Conservation (phyloP, 192 early-diverging fungal species). For the Podila verticillata region DNA sequence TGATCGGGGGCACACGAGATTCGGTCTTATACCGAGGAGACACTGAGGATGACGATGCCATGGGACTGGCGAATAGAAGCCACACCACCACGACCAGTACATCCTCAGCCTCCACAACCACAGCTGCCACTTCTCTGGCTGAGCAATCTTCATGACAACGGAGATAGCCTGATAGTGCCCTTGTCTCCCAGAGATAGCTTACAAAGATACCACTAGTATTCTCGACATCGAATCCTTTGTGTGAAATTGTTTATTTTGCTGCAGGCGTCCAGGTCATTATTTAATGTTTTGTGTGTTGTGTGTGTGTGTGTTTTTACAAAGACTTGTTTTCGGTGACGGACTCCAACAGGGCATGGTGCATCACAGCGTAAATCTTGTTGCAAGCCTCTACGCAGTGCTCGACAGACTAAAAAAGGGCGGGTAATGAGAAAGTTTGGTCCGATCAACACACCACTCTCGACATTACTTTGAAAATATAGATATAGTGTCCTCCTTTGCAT, state of each 20-base stretch:
- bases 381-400: conserved; percentile 81
- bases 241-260: too few species aligned
- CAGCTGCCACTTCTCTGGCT: conserved; percentile 1
- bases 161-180: too few species aligned
- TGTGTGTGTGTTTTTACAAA: not conserved
- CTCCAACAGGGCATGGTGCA: conserved; percentile 67
- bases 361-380: conserved; percentile 77
- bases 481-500: too few species aligned
- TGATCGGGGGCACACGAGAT: conserved; percentile 46
- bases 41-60: not conserved
- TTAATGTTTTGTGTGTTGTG: not conserved
- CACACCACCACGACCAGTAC: conserved; percentile 1
- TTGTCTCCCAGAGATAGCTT: too few species aligned
- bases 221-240: too few species aligned
- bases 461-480: too few species aligned
- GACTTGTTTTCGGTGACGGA: conserved; percentile 50
- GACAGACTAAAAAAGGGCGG: conserved; percentile 59
- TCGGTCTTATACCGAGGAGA: not conserved
- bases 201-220: too few species aligned
- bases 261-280: not conserved
- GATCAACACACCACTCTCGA: not conserved
- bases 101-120: not conserved
- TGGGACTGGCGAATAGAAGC: not conserved
- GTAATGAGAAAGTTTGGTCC: not conserved
- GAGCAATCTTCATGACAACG: not conserved